Percentiles rank a stretch among this genome's conserved stretches.
These are phyloP conservation scores for Chalciporus sp. DNA, from an alignment of 1,284 basidiomycete genomes.

Conservation along the genomic window DNA sequence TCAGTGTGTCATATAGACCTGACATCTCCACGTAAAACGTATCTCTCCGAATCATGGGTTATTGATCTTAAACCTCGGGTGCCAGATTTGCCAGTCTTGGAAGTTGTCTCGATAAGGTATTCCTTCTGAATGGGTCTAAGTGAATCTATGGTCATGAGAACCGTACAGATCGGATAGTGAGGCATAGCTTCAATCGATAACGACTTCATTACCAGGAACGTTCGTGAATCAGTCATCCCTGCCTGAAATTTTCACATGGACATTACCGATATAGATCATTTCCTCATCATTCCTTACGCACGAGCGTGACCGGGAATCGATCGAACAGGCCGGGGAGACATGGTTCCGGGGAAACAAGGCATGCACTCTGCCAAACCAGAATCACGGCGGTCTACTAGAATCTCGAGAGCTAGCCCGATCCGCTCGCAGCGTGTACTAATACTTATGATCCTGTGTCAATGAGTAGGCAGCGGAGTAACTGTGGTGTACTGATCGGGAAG, in stretches of 20 bases:
- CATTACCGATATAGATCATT: slow-evolving; percentile 3
- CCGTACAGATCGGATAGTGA: slow-evolving; percentile 22
- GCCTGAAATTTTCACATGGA: neutral
- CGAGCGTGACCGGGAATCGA: neutral
- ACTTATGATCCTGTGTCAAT: slow-evolving; percentile 1
- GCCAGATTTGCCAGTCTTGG: slow-evolving; percentile 12
- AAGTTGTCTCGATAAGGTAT: slow-evolving; percentile 15
- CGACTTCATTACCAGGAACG: slow-evolving; percentile 8
- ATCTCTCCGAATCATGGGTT: neutral
- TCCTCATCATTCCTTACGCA: slow-evolving; percentile 1
- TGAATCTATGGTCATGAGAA: slow-evolving; percentile 8
- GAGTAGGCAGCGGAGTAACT: neutral
- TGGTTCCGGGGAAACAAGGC: neutral
- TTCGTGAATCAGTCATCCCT: neutral
- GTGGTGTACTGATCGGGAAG: neutral
- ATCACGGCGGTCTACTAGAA: neutral
- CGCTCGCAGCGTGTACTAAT: slow-evolving; percentile 21
- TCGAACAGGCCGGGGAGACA: neutral
- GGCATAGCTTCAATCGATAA: slow-evolving; percentile 12
- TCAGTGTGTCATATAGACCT: slow-evolving; percentile 9
- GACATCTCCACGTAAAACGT: slow-evolving; percentile 28
- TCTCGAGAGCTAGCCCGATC: slow-evolving; percentile 17
- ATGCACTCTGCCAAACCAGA: slow-evolving; percentile 13
- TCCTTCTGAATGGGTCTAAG: slow-evolving; percentile 10
- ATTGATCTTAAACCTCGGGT: slow-evolving; percentile 17